Conservation (phyloP, 495 filamentous ascomycete species). For the Trichoderma gamsii region DNA sequence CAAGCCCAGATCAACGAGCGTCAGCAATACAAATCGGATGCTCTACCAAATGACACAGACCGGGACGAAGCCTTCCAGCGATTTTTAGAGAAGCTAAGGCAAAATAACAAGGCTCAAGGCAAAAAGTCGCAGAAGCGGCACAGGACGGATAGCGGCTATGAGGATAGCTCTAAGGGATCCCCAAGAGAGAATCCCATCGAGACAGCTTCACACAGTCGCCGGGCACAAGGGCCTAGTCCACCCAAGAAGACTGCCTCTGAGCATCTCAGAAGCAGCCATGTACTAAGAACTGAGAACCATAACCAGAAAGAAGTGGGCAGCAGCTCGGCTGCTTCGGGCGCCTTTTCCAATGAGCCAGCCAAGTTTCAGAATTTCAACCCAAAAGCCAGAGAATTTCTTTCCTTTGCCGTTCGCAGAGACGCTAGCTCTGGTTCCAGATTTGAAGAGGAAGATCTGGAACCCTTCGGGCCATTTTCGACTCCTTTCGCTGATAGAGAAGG, state of each 20-base stretch:
- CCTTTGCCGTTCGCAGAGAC: neutral
- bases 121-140: neutral
- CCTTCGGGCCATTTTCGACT: neutral
- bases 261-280: neutral
- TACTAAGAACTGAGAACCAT: neutral
- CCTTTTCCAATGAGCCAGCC: neutral
- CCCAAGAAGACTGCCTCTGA: neutral
- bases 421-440: neutral
- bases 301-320: neutral
- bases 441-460: neutral
- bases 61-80: neutral
- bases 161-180: neutral
- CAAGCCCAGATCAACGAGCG: neutral
- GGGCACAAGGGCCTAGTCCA: neutral
- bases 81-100: neutral
- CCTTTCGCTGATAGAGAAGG: neutral
- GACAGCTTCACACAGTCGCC: neutral
- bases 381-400: slow-evolving; percentile 18
- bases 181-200: neutral
- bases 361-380: slow-evolving; percentile 16
- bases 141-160: neutral
- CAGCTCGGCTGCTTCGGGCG: neutral
- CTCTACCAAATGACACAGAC: neutral
- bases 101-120: neutral
- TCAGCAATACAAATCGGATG: neutral